Percentiles rank a stretch among this genome's conserved stretches.
These are phyloP conservation scores for Rusavskia elegans DNA, from an alignment of 495 filamentous ascomycete genomes.

Conservation along the genomic window DNA sequence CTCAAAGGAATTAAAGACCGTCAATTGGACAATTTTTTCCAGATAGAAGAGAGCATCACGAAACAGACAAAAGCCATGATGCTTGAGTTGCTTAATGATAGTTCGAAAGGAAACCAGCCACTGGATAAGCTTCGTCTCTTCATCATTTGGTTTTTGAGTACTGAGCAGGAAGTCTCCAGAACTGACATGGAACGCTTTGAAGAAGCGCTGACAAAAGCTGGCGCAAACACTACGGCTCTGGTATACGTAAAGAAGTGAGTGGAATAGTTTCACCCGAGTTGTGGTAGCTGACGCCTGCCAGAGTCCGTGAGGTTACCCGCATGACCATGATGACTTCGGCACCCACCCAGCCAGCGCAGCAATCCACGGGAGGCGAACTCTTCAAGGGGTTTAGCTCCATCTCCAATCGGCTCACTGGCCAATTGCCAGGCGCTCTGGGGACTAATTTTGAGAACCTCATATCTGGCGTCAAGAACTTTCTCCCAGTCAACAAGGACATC, in stretches of 20 bases:
- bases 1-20: constrained; percentile 85
- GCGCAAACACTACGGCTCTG: constrained; percentile 58
- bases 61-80: constrained; percentile 88
- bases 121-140: constrained; percentile 84
- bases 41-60: constrained; percentile 84
- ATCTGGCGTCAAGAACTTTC: constrained; percentile 96
- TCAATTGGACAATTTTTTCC: constrained; percentile 90
- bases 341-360: constrained; percentile 47
- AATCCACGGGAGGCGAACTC: constrained; percentile 51
- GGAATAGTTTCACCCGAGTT: constrained; percentile 15
- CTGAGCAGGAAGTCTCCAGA: constrained; percentile 72
- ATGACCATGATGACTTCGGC: constrained; percentile 98
- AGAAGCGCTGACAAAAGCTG: constrained; percentile 61
- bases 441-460: constrained; percentile 91
- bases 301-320: constrained; percentile 86
- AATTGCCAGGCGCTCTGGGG: constrained; percentile 74
- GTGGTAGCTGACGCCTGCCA: constrained; percentile 15
- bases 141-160: constrained; percentile 95
- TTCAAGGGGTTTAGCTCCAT: constrained; percentile 83
- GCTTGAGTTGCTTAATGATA: constrained; percentile 69
- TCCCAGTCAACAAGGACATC: constrained; percentile 86
- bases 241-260: constrained; percentile 70
- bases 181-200: constrained; percentile 77
- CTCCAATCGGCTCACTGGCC: constrained; percentile 79
- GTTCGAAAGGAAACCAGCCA: constrained; percentile 66